Base-by-base conservation (phyloP, 768 basidiomycete species). In the Tylopilus rubrobrunneus region DNA sequence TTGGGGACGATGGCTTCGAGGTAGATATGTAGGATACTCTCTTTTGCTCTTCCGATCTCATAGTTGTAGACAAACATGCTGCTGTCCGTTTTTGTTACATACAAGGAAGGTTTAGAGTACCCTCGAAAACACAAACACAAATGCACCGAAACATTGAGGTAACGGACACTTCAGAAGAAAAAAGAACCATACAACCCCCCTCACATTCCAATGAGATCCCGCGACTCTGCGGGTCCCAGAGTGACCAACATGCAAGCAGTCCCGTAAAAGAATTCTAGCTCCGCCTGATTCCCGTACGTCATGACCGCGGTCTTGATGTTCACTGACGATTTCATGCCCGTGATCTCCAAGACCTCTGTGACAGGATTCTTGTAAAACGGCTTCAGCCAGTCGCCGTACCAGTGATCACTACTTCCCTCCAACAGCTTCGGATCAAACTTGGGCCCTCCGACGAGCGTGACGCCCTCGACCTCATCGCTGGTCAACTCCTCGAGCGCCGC, bases 161-260 rank as follows among this genome's bases (percentile, higher is more conserved):
- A 17, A 37, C 7, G 17, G 14, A 31, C 10, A 8, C 29, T 31
- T 29, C 29, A 29, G 29, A 31, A 7, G 2, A 1, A 7, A 36
- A 25, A 14, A 27, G 5, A 17, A 19, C 39, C 19, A 9, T 19
- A 27, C 46, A 33, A n/a, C 3, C 15, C 19, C 23, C 8, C 28
- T 47, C 25, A 45, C 43, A 31, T 3, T 17, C 6, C 34, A 43
- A 49, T 3, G 11, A 25, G 2, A 0, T 27, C 23, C n/a, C 60
- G 56, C 0, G 51, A 44, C 11, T 40, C 54, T 0, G 49, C 52
- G 0, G 54, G 43, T 46, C 37, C 54, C 15, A 59, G 39, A 7
- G 46, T 34, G 14, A 58, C 34, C 44, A 62, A 37, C 53, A 62
- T 55, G 48, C 53, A 62, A 4, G 55, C 60, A 25, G 49, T 52